Conservation (phyloP, 2,329 filamentous ascomycete genomes). For the Diaporthe batatas region DNA sequence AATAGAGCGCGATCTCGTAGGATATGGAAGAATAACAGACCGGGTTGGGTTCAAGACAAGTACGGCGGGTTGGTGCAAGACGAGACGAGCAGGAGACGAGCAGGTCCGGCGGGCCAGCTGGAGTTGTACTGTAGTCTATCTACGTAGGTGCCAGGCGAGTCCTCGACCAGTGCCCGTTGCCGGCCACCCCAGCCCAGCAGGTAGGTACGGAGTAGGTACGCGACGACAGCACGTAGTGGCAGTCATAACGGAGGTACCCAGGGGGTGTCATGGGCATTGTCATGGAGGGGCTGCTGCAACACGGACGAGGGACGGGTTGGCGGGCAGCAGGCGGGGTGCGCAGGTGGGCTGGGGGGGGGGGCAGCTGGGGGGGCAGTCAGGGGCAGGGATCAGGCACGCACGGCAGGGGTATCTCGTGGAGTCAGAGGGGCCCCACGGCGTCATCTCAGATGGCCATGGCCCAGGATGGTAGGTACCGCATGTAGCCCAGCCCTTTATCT, state of each 20-base stretch:
- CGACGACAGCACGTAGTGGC: not conserved
- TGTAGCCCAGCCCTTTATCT: slow-evolving; percentile 20
- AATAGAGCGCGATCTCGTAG: slow-evolving; percentile 30
- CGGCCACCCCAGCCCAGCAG: slow-evolving; percentile 20
- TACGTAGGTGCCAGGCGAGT: not conserved
- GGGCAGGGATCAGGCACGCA: slow-evolving; percentile 26
- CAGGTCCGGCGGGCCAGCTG: slow-evolving; percentile 2
- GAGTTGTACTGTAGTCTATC: slow-evolving; percentile 2
- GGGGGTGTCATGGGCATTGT: slow-evolving; percentile 12
- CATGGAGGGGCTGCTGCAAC: slow-evolving; percentile 34
- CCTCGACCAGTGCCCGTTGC: slow-evolving; percentile 6
- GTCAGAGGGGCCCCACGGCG: slow-evolving; percentile 18
- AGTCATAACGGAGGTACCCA: slow-evolving; percentile 13
- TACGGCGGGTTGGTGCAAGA: not conserved
- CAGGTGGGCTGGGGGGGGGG: not conserved
- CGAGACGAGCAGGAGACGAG: not conserved
- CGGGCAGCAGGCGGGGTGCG: slow-evolving; percentile 13
- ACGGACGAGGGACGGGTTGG: slow-evolving; percentile 24
- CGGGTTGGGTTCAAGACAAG: slow-evolving; percentile 27
- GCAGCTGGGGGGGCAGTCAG: not conserved
- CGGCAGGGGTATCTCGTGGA: slow-evolving; percentile 28
- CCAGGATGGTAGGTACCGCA: not conserved
- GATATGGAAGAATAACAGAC: slow-evolving; percentile 35
- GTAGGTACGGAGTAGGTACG: too few relatives aligned
- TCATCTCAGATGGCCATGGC: slow-evolving; percentile 30